Evolutionary conservation across 23 red algal species (phyloP).

Genomic region (Gracilariopsis chorda): DNA sequence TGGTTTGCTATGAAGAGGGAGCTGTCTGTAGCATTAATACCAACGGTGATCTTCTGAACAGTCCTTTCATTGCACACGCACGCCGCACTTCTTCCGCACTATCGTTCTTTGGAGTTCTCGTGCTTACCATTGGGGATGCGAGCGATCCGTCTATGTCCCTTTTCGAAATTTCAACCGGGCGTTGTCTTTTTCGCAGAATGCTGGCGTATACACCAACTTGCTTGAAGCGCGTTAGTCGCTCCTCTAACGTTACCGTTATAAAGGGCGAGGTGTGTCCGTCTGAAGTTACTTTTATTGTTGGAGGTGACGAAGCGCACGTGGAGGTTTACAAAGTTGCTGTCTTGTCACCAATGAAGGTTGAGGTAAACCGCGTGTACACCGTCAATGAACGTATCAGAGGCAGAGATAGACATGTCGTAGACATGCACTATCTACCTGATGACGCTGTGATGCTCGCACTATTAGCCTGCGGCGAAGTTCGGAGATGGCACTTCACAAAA

Average conservation of each 20-base stretch:
- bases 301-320: constrained; percentile 37
- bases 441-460: constrained; percentile 7
- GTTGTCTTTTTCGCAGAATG: constrained; percentile 38
- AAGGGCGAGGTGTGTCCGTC: constrained; percentile 46
- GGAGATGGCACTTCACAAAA: constrained; percentile 39
- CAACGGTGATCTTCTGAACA: background rate
- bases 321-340: constrained; percentile 40
- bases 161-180: constrained; percentile 14
- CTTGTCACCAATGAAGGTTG: constrained; percentile 26
- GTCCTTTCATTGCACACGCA: constrained; percentile 26
- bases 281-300: constrained; percentile 32
- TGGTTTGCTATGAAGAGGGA: background rate
- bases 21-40: background rate
- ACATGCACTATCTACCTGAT: constrained; percentile 21
- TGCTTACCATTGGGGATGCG: constrained; percentile 26
- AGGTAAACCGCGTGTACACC: constrained; percentile 22
- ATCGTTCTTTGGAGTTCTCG: constrained; percentile 17
- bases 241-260: background rate
- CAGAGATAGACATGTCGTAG: constrained; percentile 19
- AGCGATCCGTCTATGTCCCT: constrained; percentile 36
- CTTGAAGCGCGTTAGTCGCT: background rate
- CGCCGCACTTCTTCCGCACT: background rate
- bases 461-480: background rate
- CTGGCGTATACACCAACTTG: constrained; percentile 19
- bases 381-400: constrained; percentile 27